A percentile compares a stretch with the other conserved stretches of the same genome.
Conservation (phyloP, 805 yeast species). For the Pichia cabralensis region DNA sequence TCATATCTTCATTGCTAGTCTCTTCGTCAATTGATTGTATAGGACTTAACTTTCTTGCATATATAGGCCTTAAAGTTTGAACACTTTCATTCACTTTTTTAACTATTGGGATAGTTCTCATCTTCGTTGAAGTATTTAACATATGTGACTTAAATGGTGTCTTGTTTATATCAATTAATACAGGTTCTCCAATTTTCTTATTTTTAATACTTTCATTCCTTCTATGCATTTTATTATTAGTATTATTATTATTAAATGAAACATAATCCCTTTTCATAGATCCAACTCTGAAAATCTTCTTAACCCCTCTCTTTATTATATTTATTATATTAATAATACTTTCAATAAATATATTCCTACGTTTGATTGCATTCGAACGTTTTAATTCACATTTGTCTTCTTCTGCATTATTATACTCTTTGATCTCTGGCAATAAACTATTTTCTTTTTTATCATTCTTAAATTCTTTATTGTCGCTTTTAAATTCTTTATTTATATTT, state of each 20-base stretch:
- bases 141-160: constrained; percentile 6
- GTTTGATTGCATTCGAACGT: constrained; percentile 24
- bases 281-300: constrained; percentile 11
- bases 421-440: no score
- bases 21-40: neutral
- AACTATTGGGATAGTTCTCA: neutral
- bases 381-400: constrained; percentile 12
- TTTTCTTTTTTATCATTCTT: neutral
- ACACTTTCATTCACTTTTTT: neutral
- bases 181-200: constrained; percentile 5
- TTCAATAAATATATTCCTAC: constrained; percentile 24
- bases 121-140: neutral
- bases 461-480: neutral
- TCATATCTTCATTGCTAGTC: neutral
- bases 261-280: no score
- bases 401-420: neutral
- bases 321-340: constrained; percentile 10
- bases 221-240: neutral
- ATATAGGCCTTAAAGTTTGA: neutral
- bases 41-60: neutral
- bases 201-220: neutral
- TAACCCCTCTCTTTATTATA: constrained; percentile 8
- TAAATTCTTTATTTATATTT: no score
- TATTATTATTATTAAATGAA: no score
- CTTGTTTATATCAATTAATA: constrained; percentile 5